Base-by-base conservation (phyloP, 2,329 filamentous ascomycete species). In the Ophiognomonia clavigignenti-juglandacearum region DNA sequence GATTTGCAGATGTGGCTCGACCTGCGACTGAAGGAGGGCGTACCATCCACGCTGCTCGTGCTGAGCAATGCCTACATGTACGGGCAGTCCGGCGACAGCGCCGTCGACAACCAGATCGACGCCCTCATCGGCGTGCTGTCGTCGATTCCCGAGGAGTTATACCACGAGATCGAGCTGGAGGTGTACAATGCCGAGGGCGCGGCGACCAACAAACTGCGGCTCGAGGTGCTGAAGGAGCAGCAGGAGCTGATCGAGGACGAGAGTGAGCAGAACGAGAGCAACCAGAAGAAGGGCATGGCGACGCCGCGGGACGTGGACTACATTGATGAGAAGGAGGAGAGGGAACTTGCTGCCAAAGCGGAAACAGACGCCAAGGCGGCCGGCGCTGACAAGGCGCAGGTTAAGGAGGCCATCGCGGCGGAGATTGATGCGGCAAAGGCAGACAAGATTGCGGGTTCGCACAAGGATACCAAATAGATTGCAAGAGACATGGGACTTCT, bases 121-220 rank as follows among this genome's bases (percentile, higher is more conserved):
- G 90, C 93, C 1, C 80, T 98, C 40, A 88, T 91, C 51, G 88
- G 90, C 46, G 93, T 98, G 5, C 75, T 98, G 34, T 95, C 88
- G 34, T 91, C 87, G 51, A 97, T 98, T 53, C 93, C 93, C 3
- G 93, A 98, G 68, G 93, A 98, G 67, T 78, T 98, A 34, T 98
- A 95, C 87, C 93, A 98, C 75, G 93, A 98, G 74, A 96, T 98
- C 54, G 93, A 97, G 70, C 85, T 98, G 26, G 93, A 98, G 72
- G 90, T 98, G 9, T 89, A 96, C 76, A 95, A 85, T 52, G 91
- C 92, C 40, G 93, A 98, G 71, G 93, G 93, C 52, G 92, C 91
- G 10, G 93, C 93, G 20, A 98, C 93, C 56, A 98, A 98, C 80
- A 96, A 95, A 78, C 93, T 97, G 75, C 86, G 93, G 65, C 85